Evolutionary conservation across 139 green algal genomes (phyloP), one percentile per base, ranked within the genome.

Genomic region (Zygnema cylindricum): DNA sequence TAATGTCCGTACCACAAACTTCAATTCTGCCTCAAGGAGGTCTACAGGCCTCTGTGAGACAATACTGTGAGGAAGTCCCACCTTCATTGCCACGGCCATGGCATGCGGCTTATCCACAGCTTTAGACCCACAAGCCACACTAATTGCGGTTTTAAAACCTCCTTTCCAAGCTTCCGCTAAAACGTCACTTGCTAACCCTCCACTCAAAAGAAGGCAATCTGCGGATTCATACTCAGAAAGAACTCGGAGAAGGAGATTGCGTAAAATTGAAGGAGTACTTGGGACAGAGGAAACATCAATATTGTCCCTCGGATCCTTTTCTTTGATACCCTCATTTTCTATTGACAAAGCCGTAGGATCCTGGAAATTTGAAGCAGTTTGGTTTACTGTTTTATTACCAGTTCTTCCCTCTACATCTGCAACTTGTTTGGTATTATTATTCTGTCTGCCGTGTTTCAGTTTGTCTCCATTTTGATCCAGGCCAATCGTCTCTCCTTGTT

Each of bases 1-100:
- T 30, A 89, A 35, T 22, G 81, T 89, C 0, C 77, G 39, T 33
- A 89, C 84, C 16, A 89, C 84, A n/a, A 89, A 89, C 84, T 89
- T 35, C 1, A 89, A 16, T 35, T 89, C 84, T 77, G 33, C 36
- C 32, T 89, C 84, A 55, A 89, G 0, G 38, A 89, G 84, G 25
- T 69, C 77, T 76, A 77, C 54, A 1, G 77, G 77, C 76, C 33
- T 30, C 81, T 43, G 39, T 3, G 43, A 43, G 81, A 82, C 39
- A 43, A 88, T 33, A 43, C 23, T 84, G n/a, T n/a, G 32, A 23
- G 35, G 32, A 41, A 89, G 30, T 33, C 35, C 77, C 30, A 41
- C 77, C 43, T 43, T 40, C 77, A 43, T 69, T 36, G 84, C 84
- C 21, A 89, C 49, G 30, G 42, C 84, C 21, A n/a, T 43, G 38